Evolutionary conservation across 257 asterid genomes (phyloP).

Genomic region (Eucommia ulmoides): DNA sequence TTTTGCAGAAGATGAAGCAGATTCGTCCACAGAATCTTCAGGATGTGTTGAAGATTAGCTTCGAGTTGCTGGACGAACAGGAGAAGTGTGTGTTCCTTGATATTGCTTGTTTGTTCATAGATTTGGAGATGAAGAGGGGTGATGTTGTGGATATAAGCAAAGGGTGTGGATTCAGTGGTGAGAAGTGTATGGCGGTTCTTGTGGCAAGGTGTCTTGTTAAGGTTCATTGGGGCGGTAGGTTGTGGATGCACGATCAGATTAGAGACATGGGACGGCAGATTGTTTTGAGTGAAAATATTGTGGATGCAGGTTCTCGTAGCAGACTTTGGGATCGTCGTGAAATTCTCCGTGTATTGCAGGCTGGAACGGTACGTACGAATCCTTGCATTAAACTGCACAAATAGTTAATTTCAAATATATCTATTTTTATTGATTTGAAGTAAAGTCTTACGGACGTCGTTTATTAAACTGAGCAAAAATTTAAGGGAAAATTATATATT

Average conservation of each 20-base stretch:
- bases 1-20: constrained; percentile 14
- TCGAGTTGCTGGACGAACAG: constrained; percentile 17
- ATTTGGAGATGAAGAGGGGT: constrained; percentile 14
- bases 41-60: constrained; percentile 18
- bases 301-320: constrained; percentile 20
- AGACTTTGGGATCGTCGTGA: constrained; percentile 20
- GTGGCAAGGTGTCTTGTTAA: constrained; percentile 15
- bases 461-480: too few species aligned
- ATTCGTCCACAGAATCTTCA: constrained; percentile 21
- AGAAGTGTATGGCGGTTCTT: constrained; percentile 14
- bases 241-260: constrained; percentile 33
- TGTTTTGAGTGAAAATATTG: constrained; percentile 10
- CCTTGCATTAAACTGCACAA: neutral
- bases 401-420: too few species aligned
- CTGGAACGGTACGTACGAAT: constrained; percentile 15
- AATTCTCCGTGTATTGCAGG: constrained; percentile 11
- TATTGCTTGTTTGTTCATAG: constrained; percentile 19
- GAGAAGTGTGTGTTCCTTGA: constrained; percentile 23
- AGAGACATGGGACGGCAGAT: constrained; percentile 28
- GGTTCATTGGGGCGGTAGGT: constrained; percentile 12
- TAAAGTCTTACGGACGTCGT: too few species aligned
- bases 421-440: too few species aligned
- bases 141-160: constrained; percentile 17
- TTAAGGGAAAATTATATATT: too few species aligned
- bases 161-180: constrained; percentile 22